These are phyloP conservation scores for Nitzschia palea DNA, from an alignment of 108 stramenopile genomes.

Conservation along the genomic window DNA sequence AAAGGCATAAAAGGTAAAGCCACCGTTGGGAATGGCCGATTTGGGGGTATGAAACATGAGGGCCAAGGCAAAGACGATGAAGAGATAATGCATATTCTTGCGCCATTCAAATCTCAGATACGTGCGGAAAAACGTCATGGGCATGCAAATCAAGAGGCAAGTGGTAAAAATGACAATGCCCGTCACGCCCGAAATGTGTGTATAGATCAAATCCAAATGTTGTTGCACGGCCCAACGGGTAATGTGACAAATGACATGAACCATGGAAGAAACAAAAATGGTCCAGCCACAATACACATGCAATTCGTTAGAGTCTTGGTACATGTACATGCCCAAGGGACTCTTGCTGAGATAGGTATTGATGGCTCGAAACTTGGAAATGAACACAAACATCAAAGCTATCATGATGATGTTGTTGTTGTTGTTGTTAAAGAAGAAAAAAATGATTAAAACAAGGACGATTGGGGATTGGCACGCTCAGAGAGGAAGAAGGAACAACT, in stretches of 20 bases:
- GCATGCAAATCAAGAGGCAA: slow-evolving; percentile 35
- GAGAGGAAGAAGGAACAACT: not conserved
- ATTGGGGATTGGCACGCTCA: not conserved
- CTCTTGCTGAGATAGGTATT: slow-evolving; percentile 34
- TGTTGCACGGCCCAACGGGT: slow-evolving; percentile 45
- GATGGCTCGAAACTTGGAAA: slow-evolving; percentile 47
- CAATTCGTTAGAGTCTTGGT: slow-evolving; percentile 37
- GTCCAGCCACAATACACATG: slow-evolving; percentile 50
- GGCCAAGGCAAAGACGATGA: slow-evolving; percentile 44
- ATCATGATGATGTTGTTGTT: too few species aligned
- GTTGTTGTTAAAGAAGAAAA: not conserved
- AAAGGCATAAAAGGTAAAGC: slow-evolving; percentile 41
- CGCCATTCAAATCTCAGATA: slow-evolving; percentile 42
- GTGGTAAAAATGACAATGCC: slow-evolving; percentile 37
- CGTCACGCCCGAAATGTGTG: slow-evolving; percentile 32
- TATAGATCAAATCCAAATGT: slow-evolving; percentile 36
- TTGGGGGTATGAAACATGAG: slow-evolving; percentile 40
- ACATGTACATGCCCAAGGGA: slow-evolving; percentile 41
- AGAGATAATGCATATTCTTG: slow-evolving; percentile 46
- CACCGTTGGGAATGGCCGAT: slow-evolving; percentile 39
- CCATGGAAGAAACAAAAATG: slow-evolving; percentile 32
- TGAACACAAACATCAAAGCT: slow-evolving; percentile 40
- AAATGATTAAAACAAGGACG: not conserved
- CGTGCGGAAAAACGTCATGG: slow-evolving; percentile 37
- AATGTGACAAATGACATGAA: slow-evolving; percentile 42